Evolutionary conservation across 2,329 filamentous ascomycete genomes (phyloP), one percentile per base, ranked within the genome.

Genomic region (Aureobasidium sp.): DNA sequence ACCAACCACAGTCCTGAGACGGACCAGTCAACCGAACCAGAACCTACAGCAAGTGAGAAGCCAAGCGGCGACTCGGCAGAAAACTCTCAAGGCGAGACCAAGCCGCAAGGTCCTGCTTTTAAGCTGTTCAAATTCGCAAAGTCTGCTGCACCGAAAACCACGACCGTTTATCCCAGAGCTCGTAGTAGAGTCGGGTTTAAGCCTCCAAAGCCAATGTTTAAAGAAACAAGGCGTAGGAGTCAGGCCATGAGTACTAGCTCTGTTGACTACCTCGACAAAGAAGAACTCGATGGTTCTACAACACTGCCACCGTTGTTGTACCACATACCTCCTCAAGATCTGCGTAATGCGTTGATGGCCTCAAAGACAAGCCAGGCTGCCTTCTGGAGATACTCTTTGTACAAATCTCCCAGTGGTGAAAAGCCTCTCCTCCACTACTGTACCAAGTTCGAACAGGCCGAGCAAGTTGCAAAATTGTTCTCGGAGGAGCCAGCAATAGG

Each of bases 381-480:
- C 1, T 63, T 63, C 25, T 94, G 88, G 88, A 84, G 82, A 1
- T 84, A 91, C 71, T 78, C 70, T 1, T 73, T 91, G 62, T 94
- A 93, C 70, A 81, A 84, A 11, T 82, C 81, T 5, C 74, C 81
- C 0, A 68, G 76, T 2, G 74, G 78, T 17, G 72, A 83, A 44
- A 81, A 79, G 56, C 84, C 90, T 49, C 82, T 81, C 62, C 84
- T 95, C 0, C 85, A 93, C 70, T 96, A 96, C 73, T 96, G 91
- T 77, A 85, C 78, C 53, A 87, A 79, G 62, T 82, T 81, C 48
- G 77, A 84, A 39, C 84, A 83, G 2, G 87, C 88, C 20, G 90
- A 97, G 71, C 75, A 78, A 6, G 81, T 89, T 8, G 77, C 83
- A 20, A 73, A 82, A 62, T 80, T 87, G 62, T 96, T 97, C 67